Evolutionary conservation across 2,329 filamentous ascomycete genomes (phyloP), one percentile per base, ranked within the genome.

Genomic region (Cladosporium sp.): DNA sequence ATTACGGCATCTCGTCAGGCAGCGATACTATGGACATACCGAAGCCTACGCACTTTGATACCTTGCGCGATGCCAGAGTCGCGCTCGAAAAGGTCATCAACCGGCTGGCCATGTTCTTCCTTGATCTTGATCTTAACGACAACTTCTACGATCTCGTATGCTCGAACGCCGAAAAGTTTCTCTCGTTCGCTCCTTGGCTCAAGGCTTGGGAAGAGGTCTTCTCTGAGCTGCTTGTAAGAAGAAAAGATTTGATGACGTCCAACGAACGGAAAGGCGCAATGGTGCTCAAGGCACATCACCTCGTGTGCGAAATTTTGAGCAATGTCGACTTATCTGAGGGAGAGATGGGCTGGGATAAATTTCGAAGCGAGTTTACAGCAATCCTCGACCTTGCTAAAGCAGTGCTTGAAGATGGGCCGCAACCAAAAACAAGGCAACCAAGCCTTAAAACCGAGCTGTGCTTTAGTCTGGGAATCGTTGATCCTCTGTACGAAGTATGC

Each of bases 221-320:
- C 12, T 32, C 41, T 3, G 32, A 43, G 16, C 36, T 43, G 8
- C 55, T 56, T 20, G 33, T 38, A 3, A 20, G 35, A 8, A 47
- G 16, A 7, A 20, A 38, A 11, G 20, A 19, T 19, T 15, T 1
- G 7, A 47, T 60, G 41, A 54, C 33, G n/a, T 20, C 45, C 1
- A 19, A 48, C 25, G 55, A 60, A 20, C 51, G 50, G 7, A 60
- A 54, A 43, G 55, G 50, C 4, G 57, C 57, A 1, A 59, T 58
- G 57, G 46, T 57, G 13, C 50, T 61, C 13, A 61, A 59, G 48
- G 59, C 57, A 25, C 57, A 61, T 38, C 56, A 61, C 27, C 40
- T 59, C 12, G 54, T 61, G 9, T 55, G 53, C 3, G 58, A 59
- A 38, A 55, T 57, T 15, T 50, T 61, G 6, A 25, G 52, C 5